Percentiles rank a stretch among this genome's conserved stretches.
Conservation (phyloP, 257 asterid species). For the Rhazya stricta region DNA sequence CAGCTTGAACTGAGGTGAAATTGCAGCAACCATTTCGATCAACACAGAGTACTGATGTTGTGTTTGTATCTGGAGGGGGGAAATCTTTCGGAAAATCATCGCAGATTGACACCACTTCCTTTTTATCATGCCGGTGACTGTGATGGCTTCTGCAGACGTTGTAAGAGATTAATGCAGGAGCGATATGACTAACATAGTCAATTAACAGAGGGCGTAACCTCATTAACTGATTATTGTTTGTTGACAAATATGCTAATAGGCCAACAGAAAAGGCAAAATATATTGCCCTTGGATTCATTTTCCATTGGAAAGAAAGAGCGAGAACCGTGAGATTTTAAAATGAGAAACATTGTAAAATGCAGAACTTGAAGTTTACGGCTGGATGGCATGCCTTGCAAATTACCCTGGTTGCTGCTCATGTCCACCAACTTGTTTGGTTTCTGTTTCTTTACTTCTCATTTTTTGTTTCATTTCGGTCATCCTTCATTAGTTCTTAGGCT, state of each 20-base stretch:
- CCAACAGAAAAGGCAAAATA: constrained; percentile 42
- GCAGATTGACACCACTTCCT: constrained; percentile 33
- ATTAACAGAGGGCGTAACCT: constrained; percentile 11
- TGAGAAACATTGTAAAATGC: constrained; percentile 2
- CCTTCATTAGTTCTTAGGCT: no score
- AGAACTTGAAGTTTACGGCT: constrained; percentile 51
- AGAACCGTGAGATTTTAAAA: constrained; percentile 9
- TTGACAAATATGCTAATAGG: constrained; percentile 44
- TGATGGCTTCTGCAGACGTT: constrained; percentile 16
- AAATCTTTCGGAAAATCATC: constrained; percentile 65
- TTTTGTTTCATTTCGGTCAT: background rate
- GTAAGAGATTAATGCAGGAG: background rate
- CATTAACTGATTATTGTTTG: constrained; percentile 34
- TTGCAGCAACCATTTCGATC: constrained; percentile 89
- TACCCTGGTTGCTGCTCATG: constrained; percentile 32
- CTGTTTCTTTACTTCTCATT: background rate
- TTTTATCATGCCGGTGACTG: constrained; percentile 22
- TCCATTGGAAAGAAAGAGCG: constrained; percentile 2
- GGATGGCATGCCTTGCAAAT: constrained; percentile 64
- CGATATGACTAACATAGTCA: constrained; percentile 5
- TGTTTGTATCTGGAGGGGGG: constrained; percentile 61
- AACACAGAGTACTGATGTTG: constrained; percentile 58
- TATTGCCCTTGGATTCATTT: constrained; percentile 40
- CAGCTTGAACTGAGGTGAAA: constrained; percentile 81
- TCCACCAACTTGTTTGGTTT: background rate